phyloP scores from a whole-genome alignment of 768 basidiomycete genomes.

The Boletus coccyginus region DNA sequence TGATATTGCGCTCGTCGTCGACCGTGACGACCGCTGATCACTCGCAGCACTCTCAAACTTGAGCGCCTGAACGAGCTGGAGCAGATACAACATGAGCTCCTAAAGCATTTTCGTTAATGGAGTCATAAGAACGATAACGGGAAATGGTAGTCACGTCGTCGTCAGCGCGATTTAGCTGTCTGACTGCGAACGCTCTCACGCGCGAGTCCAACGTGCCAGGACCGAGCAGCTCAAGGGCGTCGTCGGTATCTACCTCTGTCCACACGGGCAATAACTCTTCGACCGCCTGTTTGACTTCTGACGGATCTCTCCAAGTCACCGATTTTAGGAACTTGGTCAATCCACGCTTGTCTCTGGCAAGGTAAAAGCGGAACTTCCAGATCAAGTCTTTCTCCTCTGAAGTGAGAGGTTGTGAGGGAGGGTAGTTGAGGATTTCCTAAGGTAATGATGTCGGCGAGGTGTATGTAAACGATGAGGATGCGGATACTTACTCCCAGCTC shows the following conservation, averaged over 20 bases:
- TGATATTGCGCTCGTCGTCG: constrained; percentile 69
- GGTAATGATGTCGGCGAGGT: not conserved
- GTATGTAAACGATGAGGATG: not conserved
- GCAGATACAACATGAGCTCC: constrained; percentile 89
- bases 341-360: constrained; percentile 87
- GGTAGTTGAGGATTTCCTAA: constrained; percentile 86
- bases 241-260: constrained; percentile 97
- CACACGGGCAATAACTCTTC: constrained; percentile 94
- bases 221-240: constrained; percentile 91
- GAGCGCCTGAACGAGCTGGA: constrained; percentile 96
- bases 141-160: constrained; percentile 68
- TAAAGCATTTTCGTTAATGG: constrained; percentile 31
- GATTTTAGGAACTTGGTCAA: constrained; percentile 97
- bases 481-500: constrained; percentile 70
- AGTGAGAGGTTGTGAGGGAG: constrained; percentile 82
- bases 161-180: constrained; percentile 85
- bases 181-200: constrained; percentile 92
- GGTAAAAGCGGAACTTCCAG: constrained; percentile 99
- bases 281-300: constrained; percentile 96
- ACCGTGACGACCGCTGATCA: constrained; percentile 73
- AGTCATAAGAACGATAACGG: not conserved
- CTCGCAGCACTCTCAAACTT: constrained; percentile 88
- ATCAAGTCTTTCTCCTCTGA: constrained; percentile 94
- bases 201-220: constrained; percentile 88
- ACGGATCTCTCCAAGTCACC: constrained; percentile 94